Conservation (phyloP, 768 basidiomycete species). For the Suillus occidentalis region DNA sequence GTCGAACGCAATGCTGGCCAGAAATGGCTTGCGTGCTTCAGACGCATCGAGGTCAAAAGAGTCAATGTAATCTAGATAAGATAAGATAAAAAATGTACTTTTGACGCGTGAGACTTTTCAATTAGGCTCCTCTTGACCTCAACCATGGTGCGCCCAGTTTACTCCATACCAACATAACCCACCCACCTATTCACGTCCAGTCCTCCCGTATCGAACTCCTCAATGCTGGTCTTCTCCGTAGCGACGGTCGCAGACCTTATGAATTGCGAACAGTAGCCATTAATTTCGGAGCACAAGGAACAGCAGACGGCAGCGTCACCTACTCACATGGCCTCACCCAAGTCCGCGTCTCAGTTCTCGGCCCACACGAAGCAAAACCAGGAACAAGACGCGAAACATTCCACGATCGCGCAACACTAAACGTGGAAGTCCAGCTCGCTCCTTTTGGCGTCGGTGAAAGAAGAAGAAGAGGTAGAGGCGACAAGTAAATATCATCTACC, state of each 20-base stretch:
- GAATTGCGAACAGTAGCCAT: conserved; percentile 84
- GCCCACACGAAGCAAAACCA: conserved; percentile 86
- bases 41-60: conserved; percentile 44
- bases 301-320: conserved; percentile 82
- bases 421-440: conserved; percentile 85
- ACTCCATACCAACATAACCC: background rate
- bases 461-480: conserved; percentile 72
- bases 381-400: conserved; percentile 62
- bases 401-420: conserved; percentile 86
- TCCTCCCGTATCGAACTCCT: conserved; percentile 68
- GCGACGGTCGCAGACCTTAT: conserved; percentile 90
- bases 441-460: conserved; percentile 86
- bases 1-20: conserved; percentile 89
- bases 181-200: conserved; percentile 24
- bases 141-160: background rate
- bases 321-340: conserved; percentile 90
- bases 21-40: conserved; percentile 93
- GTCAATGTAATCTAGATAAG: background rate
- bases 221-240: conserved; percentile 84
- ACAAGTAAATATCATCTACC: conserved; percentile 65
- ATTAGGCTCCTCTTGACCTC: background rate
- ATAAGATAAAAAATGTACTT: background rate
- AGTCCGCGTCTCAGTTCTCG: conserved; percentile 85
- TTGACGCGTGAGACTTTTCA: background rate
- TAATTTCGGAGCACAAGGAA: conserved; percentile 69